These are phyloP conservation scores for Pyrenula massariospora DNA, from an alignment of 495 filamentous ascomycete genomes.

Conservation along the genomic window DNA sequence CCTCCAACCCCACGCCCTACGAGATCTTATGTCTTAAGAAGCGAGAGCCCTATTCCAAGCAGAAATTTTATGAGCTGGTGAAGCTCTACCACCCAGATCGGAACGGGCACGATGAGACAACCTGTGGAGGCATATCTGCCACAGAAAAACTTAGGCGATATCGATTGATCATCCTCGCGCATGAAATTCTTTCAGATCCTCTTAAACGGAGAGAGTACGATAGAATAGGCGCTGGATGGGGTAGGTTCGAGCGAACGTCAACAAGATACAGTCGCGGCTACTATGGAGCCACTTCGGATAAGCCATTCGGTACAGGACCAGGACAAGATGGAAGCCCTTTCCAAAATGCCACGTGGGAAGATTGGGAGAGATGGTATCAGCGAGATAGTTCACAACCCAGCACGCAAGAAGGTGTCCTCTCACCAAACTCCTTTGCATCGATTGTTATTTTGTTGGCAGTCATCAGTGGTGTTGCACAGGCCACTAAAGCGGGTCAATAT, in stretches of 20 bases:
- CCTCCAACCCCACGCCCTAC: conserved; percentile 66
- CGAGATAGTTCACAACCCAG: conserved; percentile 24
- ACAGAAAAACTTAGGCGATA: conserved; percentile 71
- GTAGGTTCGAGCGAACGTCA: conserved; percentile 15
- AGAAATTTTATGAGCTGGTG: conserved; percentile 75
- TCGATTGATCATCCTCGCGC: conserved; percentile 71
- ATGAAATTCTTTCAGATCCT: conserved; percentile 82
- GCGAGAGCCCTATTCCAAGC: conserved; percentile 64
- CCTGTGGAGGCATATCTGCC: conserved; percentile 34
- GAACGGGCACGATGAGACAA: conserved; percentile 33
- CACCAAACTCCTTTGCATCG: conserved; percentile 61
- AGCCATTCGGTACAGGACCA: conserved; percentile 22
- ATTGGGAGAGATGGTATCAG: conserved; percentile 85
- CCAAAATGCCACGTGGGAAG: conserved; percentile 92
- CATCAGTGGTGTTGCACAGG: conserved; percentile 57
- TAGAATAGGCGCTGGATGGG: conserved; percentile 70
- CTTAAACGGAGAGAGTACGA: conserved; percentile 72
- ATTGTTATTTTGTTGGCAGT: conserved; percentile 55
- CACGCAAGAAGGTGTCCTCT: conserved; percentile 39
- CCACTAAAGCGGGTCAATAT: conserved; percentile 48
- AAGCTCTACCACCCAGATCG: conserved; percentile 94
- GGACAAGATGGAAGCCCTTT: conserved; percentile 40
- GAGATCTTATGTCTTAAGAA: conserved; percentile 64
- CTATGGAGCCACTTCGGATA: conserved; percentile 12
- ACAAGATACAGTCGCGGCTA: conserved; percentile 1